Conservation (phyloP, 2,329 filamentous ascomycete genomes). For the Xylariaceae sp. region DNA sequence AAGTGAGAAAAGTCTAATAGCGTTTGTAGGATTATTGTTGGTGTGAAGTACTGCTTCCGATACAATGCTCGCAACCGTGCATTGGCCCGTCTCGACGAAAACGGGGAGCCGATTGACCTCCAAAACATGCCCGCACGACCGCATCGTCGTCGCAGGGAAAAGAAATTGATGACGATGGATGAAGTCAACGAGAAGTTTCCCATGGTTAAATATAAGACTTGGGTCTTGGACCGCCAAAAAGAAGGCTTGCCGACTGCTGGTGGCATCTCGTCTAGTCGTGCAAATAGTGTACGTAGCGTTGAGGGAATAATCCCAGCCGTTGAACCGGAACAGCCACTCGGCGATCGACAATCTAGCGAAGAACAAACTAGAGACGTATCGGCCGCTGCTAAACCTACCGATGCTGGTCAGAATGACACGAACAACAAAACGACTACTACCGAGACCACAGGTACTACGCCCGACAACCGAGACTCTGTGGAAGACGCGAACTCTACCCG, state of each 20-base stretch:
- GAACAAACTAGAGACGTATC: conserved; percentile 35
- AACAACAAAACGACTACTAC: conserved; percentile 5
- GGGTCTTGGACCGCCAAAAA: conserved; percentile 79
- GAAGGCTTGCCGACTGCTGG: conserved; percentile 81
- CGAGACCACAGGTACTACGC: conserved; percentile 19
- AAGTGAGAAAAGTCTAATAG: conserved; percentile 16
- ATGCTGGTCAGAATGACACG: neutral
- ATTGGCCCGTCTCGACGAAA: conserved; percentile 67
- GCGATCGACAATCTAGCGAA: conserved; percentile 46
- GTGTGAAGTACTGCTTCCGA: conserved; percentile 98
- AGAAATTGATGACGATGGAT: conserved; percentile 99
- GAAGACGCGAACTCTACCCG: neutral
- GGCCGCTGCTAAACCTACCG: conserved; percentile 22
- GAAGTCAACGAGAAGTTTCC: conserved; percentile 98
- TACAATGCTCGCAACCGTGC: conserved; percentile 93
- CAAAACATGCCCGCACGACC: conserved; percentile 75
- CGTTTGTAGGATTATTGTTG: conserved; percentile 85
- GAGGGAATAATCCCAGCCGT: conserved; percentile 48
- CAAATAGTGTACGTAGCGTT: conserved; percentile 69
- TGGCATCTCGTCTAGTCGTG: conserved; percentile 75
- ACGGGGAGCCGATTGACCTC: conserved; percentile 85
- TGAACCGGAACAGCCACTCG: conserved; percentile 36
- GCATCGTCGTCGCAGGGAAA: conserved; percentile 84
- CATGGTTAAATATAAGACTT: conserved; percentile 92
- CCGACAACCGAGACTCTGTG: neutral